Evolutionary conservation across 768 basidiomycete species (phyloP).

Genomic region (Mrakia blollopis): DNA sequence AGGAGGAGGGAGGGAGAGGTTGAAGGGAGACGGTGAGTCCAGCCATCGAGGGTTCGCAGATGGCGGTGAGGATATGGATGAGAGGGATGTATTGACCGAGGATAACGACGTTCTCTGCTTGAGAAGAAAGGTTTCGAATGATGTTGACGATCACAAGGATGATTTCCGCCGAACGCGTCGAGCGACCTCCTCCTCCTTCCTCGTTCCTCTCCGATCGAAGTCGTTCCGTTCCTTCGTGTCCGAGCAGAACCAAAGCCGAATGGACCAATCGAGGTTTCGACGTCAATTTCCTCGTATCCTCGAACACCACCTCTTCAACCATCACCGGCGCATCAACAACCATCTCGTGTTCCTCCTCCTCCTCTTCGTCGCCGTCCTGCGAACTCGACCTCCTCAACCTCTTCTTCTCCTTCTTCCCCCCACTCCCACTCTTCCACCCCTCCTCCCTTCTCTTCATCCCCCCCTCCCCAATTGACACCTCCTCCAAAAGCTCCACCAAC

Average conservation of each 20-base stretch:
- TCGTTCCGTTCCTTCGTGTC: neutral
- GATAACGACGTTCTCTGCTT: neutral
- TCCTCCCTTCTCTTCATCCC: slow-evolving; percentile 24
- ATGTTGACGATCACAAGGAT: slow-evolving; percentile 69
- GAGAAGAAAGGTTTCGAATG: slow-evolving; percentile 75
- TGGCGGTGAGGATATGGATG: slow-evolving; percentile 10
- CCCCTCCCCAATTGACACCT: slow-evolving; percentile 59
- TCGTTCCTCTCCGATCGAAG: neutral
- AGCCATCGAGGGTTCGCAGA: slow-evolving; percentile 21
- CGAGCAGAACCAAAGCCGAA: neutral
- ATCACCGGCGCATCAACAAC: too few species aligned
- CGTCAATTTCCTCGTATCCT: too few species aligned
- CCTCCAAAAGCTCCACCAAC: slow-evolving; percentile 77
- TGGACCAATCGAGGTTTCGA: neutral
- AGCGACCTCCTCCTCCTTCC: neutral
- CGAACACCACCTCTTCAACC: too few species aligned
- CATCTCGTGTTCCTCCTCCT: neutral
- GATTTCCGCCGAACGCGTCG: slow-evolving; percentile 51
- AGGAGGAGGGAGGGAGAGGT: slow-evolving; percentile 47
- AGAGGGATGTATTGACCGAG: neutral
- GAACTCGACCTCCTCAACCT: neutral
- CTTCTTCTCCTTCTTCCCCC: neutral
- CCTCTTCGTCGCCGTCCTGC: too few species aligned
- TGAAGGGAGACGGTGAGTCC: slow-evolving; percentile 2
- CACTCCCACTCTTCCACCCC: neutral